These are phyloP conservation scores for Corinectria fuckeliana DNA, from an alignment of 2,329 filamentous ascomycete genomes.

Conservation along the genomic window DNA sequence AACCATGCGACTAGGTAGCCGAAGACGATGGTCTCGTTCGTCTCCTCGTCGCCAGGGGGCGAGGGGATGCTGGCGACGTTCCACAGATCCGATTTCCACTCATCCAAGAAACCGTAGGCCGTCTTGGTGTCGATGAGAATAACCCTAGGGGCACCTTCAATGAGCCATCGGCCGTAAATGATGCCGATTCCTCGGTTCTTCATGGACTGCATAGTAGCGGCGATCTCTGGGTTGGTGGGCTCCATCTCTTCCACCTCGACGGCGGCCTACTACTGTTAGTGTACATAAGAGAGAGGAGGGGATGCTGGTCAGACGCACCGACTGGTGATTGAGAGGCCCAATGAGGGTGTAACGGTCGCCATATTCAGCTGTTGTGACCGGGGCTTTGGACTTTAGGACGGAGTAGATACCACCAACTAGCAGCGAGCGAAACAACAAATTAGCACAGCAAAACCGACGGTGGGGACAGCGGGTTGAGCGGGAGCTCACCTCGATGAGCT, in stretches of 20 bases:
- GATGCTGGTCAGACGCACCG: constrained; percentile 61
- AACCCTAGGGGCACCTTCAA: constrained; percentile 93
- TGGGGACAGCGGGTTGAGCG: constrained; percentile 15
- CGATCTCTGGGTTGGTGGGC: constrained; percentile 79
- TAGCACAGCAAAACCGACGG: constrained; percentile 20
- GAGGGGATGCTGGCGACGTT: constrained; percentile 92
- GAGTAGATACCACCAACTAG: constrained; percentile 99
- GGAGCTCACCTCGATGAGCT: constrained; percentile 82
- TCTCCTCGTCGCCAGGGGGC: constrained; percentile 89
- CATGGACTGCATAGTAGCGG: constrained; percentile 89
- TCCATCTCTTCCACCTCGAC: constrained; percentile 96
- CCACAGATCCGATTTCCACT: constrained; percentile 98
- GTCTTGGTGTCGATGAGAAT: constrained; percentile 95
- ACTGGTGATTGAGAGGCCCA: constrained; percentile 89
- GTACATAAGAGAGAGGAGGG: background rate
- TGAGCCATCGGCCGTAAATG: constrained; percentile 95
- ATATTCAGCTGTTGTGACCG: constrained; percentile 98
- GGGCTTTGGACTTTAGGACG: constrained; percentile 97
- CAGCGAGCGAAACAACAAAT: constrained; percentile 8
- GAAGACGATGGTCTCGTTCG: constrained; percentile 96
- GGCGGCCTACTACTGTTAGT: constrained; percentile 68
- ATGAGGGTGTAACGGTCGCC: constrained; percentile 95
- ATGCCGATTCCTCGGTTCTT: constrained; percentile 87
- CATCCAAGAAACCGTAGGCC: constrained; percentile 87
- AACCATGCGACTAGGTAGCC: constrained; percentile 98